phyloP scores from a whole-genome alignment of 331 rosid species.

The Malus hybrid region DNA sequence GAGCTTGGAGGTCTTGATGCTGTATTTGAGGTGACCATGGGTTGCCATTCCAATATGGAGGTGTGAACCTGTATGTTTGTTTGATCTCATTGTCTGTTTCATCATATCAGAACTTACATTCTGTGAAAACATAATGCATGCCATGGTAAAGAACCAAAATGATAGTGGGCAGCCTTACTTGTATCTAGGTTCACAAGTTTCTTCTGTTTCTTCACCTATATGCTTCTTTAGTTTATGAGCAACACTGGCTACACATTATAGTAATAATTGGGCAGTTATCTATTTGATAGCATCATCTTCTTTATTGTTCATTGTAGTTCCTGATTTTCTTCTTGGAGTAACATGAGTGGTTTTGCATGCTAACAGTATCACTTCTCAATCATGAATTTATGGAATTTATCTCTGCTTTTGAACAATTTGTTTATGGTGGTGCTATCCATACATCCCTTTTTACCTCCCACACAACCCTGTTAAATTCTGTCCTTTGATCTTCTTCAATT shows the following conservation, averaged over 20 bases:
- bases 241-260: not conserved
- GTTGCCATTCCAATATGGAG: conserved; percentile 89
- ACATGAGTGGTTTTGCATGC: not conserved
- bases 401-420: too few species aligned
- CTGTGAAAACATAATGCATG: not conserved
- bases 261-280: not conserved
- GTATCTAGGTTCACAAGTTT: not conserved
- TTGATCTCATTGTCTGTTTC: conserved; percentile 38
- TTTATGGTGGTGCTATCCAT: too few species aligned
- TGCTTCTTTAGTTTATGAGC: not conserved
- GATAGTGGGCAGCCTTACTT: not conserved
- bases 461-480: too few species aligned
- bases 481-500: too few species aligned
- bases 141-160: not conserved
- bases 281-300: not conserved
- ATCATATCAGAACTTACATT: not conserved
- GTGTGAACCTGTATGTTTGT: conserved; percentile 84
- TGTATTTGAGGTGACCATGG: conserved; percentile 73
- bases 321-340: not conserved
- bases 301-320: not conserved
- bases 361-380: not conserved
- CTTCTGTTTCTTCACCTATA: not conserved
- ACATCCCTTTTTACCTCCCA: too few species aligned
- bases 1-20: conserved; percentile 97
- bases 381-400: too few species aligned